Percentiles rank a stretch among this genome's conserved stretches.
Conservation (phyloP, 1,284 basidiomycete species). For the Fereydounia khargensis region DNA sequence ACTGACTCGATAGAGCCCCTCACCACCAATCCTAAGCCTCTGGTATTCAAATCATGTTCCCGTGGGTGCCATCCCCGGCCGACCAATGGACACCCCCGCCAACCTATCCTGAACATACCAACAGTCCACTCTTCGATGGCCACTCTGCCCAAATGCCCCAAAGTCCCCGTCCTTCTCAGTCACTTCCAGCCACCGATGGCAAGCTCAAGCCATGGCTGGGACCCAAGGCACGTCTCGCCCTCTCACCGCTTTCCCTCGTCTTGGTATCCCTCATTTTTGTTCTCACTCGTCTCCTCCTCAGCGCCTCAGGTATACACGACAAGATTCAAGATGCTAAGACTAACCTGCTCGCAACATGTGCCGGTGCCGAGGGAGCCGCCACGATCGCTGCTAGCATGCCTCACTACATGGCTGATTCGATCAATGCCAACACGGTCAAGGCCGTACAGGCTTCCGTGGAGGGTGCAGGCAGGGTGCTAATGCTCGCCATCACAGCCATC, state of each 20-base stretch:
- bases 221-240: conserved; percentile 74
- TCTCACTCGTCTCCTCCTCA: conserved; percentile 74
- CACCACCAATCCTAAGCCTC: too few relatives aligned
- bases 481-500: conserved; percentile 24
- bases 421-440: conserved; percentile 74
- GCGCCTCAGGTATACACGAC: conserved; percentile 69
- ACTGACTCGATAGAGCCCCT: too few relatives aligned
- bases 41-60: too few relatives aligned
- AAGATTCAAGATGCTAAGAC: conserved; percentile 70
- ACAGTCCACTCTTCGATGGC: too few relatives aligned
- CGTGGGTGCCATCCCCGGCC: too few relatives aligned
- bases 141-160: too few relatives aligned
- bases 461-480: conserved; percentile 63
- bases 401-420: conserved; percentile 76
- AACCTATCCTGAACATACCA: too few relatives aligned
- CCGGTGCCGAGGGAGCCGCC: conserved; percentile 77
- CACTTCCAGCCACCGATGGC: neutral
- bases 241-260: conserved; percentile 68
- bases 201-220: conserved; percentile 68
- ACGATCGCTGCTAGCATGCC: conserved; percentile 79
- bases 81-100: too few relatives aligned
- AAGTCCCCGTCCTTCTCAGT: too few relatives aligned
- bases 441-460: conserved; percentile 76
- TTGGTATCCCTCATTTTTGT: conserved; percentile 83
- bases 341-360: conserved; percentile 73